phyloP scores from a whole-genome alignment of 805 yeast species.

The Peterozyma toletana region DNA sequence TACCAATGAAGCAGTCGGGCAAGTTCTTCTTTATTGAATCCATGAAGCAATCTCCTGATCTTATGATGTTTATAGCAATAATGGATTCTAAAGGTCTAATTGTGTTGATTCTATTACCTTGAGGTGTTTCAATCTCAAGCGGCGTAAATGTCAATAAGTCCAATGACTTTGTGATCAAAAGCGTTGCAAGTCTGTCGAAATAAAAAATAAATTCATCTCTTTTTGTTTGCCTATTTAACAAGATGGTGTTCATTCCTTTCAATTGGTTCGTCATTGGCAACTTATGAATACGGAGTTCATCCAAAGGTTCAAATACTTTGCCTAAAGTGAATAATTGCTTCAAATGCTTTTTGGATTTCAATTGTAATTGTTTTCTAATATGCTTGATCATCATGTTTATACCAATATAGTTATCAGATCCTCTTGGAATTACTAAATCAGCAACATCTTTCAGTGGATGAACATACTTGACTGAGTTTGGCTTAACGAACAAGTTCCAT shows the following conservation, averaged over 20 bases:
- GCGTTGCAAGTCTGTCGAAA: constrained; percentile 74
- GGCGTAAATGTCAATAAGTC: constrained; percentile 42
- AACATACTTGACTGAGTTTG: constrained; percentile 73
- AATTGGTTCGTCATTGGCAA: constrained; percentile 58
- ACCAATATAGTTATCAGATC: constrained; percentile 76
- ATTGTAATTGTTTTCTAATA: constrained; percentile 59
- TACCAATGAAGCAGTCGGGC: constrained; percentile 77
- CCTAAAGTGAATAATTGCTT: constrained; percentile 56
- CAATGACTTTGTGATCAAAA: constrained; percentile 62
- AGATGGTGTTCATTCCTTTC: constrained; percentile 61
- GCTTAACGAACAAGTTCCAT: constrained; percentile 90
- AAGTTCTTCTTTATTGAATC: constrained; percentile 67
- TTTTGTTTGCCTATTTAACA: constrained; percentile 46
- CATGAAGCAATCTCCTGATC: constrained; percentile 93
- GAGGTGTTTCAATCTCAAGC: constrained; percentile 22
- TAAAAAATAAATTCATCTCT: constrained; percentile 80
- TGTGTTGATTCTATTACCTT: constrained; percentile 15
- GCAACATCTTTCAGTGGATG: constrained; percentile 74
- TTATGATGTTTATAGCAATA: constrained; percentile 70
- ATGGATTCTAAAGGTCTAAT: constrained; percentile 35
- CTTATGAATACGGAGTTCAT: constrained; percentile 24
- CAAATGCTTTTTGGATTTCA: constrained; percentile 64
- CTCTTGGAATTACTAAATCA: constrained; percentile 86
- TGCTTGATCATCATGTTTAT: constrained; percentile 75
- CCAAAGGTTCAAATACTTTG: constrained; percentile 22